These are phyloP conservation scores for Rhododendron williamsianum DNA, from an alignment of 148 eudicot species.

Conservation along the genomic window DNA sequence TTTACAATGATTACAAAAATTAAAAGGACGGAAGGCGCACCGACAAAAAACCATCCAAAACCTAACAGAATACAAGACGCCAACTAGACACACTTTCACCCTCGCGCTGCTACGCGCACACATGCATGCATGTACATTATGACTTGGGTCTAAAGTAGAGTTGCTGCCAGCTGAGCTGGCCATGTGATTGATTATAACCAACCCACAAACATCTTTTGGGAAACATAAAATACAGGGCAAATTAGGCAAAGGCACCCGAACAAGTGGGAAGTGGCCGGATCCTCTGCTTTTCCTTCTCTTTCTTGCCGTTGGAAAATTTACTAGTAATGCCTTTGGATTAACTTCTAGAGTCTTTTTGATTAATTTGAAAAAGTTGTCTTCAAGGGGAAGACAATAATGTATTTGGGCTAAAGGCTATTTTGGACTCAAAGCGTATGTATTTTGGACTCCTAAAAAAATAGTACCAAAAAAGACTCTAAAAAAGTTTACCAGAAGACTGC, in stretches of 20 bases:
- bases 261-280: neutral
- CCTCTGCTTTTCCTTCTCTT: neutral
- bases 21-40: accelerated
- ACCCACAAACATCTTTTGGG: neutral
- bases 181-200: neutral
- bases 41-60: accelerated
- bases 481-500: neutral
- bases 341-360: neutral
- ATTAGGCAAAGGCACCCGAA: neutral
- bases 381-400: neutral
- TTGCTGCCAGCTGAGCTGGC: neutral
- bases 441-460: neutral
- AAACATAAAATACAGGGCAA: neutral
- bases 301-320: neutral
- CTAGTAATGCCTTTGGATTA: neutral
- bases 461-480: neutral
- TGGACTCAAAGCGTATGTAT: neutral
- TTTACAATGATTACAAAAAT: too few relatives aligned
- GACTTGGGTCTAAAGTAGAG: neutral
- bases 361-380: neutral
- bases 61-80: too few relatives aligned
- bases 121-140: neutral
- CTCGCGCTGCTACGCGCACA: neutral
- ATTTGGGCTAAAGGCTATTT: neutral
- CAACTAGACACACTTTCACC: neutral